Evolutionary conservation across 371 early-diverging fungal genomes (phyloP), one percentile per base, ranked within the genome.

Genomic region (Amoeboaphelidium protococcarum): DNA sequence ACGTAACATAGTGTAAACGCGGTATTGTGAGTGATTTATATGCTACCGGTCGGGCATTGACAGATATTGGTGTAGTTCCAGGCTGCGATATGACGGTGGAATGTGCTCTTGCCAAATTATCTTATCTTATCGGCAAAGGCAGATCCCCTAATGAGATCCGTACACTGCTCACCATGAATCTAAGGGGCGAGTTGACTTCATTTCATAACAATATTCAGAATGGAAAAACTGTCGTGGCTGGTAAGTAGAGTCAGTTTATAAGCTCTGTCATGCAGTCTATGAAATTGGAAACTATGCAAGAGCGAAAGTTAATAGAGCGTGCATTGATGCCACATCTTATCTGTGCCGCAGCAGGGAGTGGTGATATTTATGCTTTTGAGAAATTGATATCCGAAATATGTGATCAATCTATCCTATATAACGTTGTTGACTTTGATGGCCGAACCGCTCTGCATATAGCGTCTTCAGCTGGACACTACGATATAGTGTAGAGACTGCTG

Each of bases 141-240:
- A 43, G 53, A 58, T 50, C 49, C 68, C 42, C 73, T 78, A 70
- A 73, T 13, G 52, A 63, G 47, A 77, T 82, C 45, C 82, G 91
- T 20, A 65, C 66, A 27, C 59, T 83, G 52, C 79, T 92, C 68
- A 68, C 74, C 2, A 65, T 63, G 43, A 86, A 76, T 53, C 59
- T 95, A 10, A 75, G 94, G n/a, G 94, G 92, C 26, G 96, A 95
- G 55, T 60, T 92, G 23, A 84, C 92, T 0, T 72, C 78, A 1
- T 60, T 72, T 22, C 63, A 67, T 12, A 65, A 72, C 3, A 69
- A 45, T 23, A 24, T 45, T n/a, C n/a, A n/a, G n/a, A n/a, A n/a
- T n/a, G n/a, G n/a, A n/a, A n/a, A n/a, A 13, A 13, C 4, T 24
- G 10, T 10, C 45, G 20, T 22, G 21, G 24, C 13, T 20, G 20